phyloP scores from a whole-genome alignment of 306 rosid genomes.

The Abrus precatorius region DNA sequence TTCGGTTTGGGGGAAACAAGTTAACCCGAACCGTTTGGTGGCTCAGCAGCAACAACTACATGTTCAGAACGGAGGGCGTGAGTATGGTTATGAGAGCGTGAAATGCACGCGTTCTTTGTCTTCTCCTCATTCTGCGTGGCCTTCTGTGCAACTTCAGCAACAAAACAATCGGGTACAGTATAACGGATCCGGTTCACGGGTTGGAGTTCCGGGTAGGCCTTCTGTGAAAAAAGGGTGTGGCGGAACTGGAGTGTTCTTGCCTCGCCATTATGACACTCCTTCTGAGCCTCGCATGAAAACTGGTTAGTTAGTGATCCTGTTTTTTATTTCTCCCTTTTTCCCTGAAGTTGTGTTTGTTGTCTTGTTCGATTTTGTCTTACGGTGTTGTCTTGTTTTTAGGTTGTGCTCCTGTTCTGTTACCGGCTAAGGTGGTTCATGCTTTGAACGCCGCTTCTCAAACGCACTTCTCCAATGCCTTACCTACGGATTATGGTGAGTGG shows the following conservation, averaged over 20 bases:
- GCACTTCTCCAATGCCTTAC: slow-evolving; percentile 47
- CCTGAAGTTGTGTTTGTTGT: too few species aligned
- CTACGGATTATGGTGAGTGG: slow-evolving; percentile 58
- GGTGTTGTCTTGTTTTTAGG: slow-evolving; percentile 40
- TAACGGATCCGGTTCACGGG: slow-evolving; percentile 44
- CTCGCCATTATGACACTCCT: slow-evolving; percentile 68
- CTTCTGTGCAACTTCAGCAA: slow-evolving; percentile 41
- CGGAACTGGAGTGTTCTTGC: slow-evolving; percentile 93
- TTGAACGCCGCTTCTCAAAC: slow-evolving; percentile 50
- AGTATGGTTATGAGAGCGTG: slow-evolving; percentile 36
- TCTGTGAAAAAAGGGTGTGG: slow-evolving; percentile 57
- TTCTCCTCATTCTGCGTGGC: slow-evolving; percentile 57
- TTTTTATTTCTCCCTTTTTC: neutral
- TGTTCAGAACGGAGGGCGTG: slow-evolving; percentile 56
- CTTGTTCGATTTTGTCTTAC: neutral
- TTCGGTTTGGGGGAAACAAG: slow-evolving; percentile 53
- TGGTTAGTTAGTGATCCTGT: slow-evolving; percentile 42
- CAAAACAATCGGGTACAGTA: slow-evolving; percentile 50
- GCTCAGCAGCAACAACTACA: slow-evolving; percentile 57
- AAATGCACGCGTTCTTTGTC: slow-evolving; percentile 48
- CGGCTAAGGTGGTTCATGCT: slow-evolving; percentile 64
- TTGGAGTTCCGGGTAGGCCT: slow-evolving; percentile 50
- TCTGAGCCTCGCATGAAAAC: slow-evolving; percentile 63
- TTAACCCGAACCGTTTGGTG: slow-evolving; percentile 51
- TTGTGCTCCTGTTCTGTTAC: slow-evolving; percentile 58